Conservation (phyloP, 1,139 yeast genomes). For the Yamadazyma spencermartinsiae region DNA sequence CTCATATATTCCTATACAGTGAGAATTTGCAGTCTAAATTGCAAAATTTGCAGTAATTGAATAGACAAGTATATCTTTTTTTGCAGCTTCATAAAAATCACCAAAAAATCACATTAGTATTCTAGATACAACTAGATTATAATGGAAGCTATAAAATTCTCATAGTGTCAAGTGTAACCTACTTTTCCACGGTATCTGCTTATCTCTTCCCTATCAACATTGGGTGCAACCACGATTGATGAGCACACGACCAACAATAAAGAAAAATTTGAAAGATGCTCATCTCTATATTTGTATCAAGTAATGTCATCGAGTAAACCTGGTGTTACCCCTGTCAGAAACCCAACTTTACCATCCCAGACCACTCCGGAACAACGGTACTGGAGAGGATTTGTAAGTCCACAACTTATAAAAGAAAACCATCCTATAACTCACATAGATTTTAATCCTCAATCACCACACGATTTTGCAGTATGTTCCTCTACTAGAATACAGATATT, state of each 20-base stretch:
- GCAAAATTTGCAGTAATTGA: constrained; percentile 1
- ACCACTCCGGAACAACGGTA: constrained; percentile 93
- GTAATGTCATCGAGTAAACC: constrained; percentile 81
- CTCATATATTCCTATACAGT: not conserved
- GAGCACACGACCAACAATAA: constrained; percentile 9
- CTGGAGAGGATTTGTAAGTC: constrained; percentile 85
- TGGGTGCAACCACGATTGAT: no score
- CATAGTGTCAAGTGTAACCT: not conserved
- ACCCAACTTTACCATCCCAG: constrained; percentile 73
- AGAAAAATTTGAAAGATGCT: constrained; percentile 13
- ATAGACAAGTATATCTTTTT: not conserved
- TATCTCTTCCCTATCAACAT: no score
- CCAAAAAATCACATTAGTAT: not conserved
- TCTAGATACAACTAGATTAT: no score
- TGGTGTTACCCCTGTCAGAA: constrained; percentile 66
- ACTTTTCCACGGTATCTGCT: no score
- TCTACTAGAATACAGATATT: constrained; percentile 90
- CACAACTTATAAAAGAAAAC: constrained; percentile 90
- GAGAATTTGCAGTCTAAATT: not conserved
- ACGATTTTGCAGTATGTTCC: constrained; percentile 92
- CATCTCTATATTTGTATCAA: constrained; percentile 8
- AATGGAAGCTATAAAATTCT: no score
- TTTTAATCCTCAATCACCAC: constrained; percentile 83
- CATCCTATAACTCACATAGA: constrained; percentile 86
- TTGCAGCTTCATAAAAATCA: not conserved